Base-by-base conservation (phyloP, 306 rosid genomes). In the Malus orientalis region DNA sequence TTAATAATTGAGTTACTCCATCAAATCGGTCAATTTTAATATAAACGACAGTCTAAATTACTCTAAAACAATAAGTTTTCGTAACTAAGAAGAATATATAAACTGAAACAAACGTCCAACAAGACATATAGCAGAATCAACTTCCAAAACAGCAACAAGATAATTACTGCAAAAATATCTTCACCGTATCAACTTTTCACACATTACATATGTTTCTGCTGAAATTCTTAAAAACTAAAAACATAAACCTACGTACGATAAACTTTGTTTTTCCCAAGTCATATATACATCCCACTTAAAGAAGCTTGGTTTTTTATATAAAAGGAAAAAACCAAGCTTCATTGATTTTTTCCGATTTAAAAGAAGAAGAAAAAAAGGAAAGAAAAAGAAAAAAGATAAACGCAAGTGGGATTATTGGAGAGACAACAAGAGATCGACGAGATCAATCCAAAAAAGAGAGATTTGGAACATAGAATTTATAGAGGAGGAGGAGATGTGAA, bases 321-420 rank as follows among this genome's bases (percentile, higher is more conserved):
- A 84, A 84, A 84, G 53, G 84, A 72, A 86, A 81, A 84, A 47
- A 79, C 88, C 84, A 84, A 84, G 86, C 82, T 54, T 54, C 44
- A 1, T 23, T 67, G 73, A 65, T 74, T 74, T 74, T 45, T 74
- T 13, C 61, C 61, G 60, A 18, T 1, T 15, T 18, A 8, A 18
- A 6, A 16, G 9, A 36, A 4, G 38, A 0, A 18, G 2, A 25
- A 10, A 40, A 40, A 59, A 59, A 27, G 27, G 4, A 36, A 18
- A 10, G 7, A 6, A 13, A 4, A 60, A 55, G 25, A 55, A 4
- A 25, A 36, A 15, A 25, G 61, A 20, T 4, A 49, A 49, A 16
- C 19, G 4, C n/a, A 44, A 13, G 69, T 42, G 69, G 77, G 69
- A 60, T 42, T 51, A 40, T 23, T 19, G 69, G 22, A 11, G 33